Percentiles rank a stretch among this genome's conserved stretches.
phyloP scores from a whole-genome alignment of 176 grass and related monocot genomes.

The Hordeum marinum region DNA sequence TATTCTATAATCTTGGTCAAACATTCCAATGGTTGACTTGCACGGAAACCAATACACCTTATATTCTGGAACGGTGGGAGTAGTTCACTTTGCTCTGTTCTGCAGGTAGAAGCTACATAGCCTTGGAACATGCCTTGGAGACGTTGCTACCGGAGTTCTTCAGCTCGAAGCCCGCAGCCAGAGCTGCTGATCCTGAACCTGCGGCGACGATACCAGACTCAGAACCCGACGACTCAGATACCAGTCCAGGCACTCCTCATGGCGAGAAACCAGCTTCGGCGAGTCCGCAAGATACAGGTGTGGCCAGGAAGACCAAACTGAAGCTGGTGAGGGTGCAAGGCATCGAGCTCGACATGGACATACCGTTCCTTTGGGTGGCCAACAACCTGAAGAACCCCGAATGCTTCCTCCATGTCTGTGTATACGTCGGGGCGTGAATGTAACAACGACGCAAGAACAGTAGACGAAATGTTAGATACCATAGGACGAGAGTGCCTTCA shows the following conservation, averaged over 20 bases:
- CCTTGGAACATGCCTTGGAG: constrained; percentile 54
- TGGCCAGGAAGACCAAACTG: constrained; percentile 22
- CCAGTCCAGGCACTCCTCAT: neutral
- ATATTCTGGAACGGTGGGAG: too few species aligned
- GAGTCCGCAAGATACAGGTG: neutral
- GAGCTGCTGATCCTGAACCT: neutral
- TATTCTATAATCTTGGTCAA: too few species aligned
- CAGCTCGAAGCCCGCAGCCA: neutral
- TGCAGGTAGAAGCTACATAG: constrained; percentile 53
- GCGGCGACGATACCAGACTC: constrained; percentile 15
- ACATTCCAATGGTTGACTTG: too few species aligned
- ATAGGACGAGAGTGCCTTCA: neutral
- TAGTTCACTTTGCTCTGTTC: neutral
- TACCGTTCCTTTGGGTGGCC: constrained; percentile 86
- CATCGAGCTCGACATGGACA: constrained; percentile 67
- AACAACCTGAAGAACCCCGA: constrained; percentile 87
- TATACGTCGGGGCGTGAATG: constrained; percentile 28
- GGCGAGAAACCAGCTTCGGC: neutral
- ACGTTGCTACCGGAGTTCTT: constrained; percentile 73
- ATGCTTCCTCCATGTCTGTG: constrained; percentile 76
- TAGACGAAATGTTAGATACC: neutral
- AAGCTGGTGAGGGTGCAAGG: constrained; percentile 83
- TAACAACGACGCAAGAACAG: neutral
- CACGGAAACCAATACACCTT: too few species aligned
- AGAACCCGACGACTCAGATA: constrained; percentile 15